Base-by-base conservation (phyloP, 208 protist species). In the Trypanosoma lewisi region DNA sequence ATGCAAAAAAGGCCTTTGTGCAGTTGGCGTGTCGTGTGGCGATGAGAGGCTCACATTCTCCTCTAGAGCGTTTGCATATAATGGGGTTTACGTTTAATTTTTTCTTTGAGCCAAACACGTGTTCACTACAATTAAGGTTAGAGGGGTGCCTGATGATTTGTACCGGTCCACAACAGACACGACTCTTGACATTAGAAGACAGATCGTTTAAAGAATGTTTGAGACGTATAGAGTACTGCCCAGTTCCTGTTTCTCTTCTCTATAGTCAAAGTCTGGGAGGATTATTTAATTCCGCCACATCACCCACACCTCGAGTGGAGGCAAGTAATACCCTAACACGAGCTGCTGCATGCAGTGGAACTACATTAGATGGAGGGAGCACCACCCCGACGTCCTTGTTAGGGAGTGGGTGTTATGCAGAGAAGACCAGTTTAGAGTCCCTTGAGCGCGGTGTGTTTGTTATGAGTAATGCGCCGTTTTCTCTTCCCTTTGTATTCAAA, bases 1-100 rank as follows among this genome's bases (percentile, higher is more conserved):
- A 95, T 48, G 86, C 89, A 7, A 87, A 89, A 69, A 75, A 81
- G 2, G 82, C 84, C 48, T 95, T 89, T 72, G 83, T 83, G 16
- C 78, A 90, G 21, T 49, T 65, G 0, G 82, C 78, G 9, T 88
- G 83, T 50, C 84, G 89, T 33, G 75, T 84, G 54, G 82, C 82
- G 21, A 81, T 85, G 72, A 77, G 78, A 12, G 75, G 73, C 37
- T 21, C 31, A 27, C 30, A 55, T 63, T 53, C 58, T 51, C 34
- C 70, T 58, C 44, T 54, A 23, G 70, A 75, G 63, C 63, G 61
- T 6, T 27, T 91, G 39, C 73, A 78, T 42, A 83, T 95, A 17
- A 73, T 88, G 25, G 69, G 82, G 60, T 78, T 92, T 53, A 69
- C 70, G 33, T 61, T 87, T 42, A 58, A 73, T 62, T 82, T 77